These are phyloP conservation scores for Recurvomyces mirabilis DNA, from an alignment of 495 filamentous ascomycete species.

Conservation along the genomic window DNA sequence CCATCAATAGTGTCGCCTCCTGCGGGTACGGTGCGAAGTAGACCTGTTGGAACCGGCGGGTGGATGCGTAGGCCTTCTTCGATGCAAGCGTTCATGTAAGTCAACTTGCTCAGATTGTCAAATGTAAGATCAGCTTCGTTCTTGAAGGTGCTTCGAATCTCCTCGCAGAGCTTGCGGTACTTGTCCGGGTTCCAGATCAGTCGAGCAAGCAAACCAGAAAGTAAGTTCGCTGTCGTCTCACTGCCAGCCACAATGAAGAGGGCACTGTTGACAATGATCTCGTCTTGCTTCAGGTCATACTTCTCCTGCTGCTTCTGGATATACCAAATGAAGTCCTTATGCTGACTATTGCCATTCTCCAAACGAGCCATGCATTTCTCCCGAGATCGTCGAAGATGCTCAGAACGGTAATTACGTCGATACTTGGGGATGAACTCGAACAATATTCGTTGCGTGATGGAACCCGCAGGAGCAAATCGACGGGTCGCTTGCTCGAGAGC, in stretches of 20 bases:
- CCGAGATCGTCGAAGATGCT: slow-evolving; percentile 22
- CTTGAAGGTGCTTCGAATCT: slow-evolving; percentile 22
- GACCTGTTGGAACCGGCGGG: slow-evolving; percentile 37
- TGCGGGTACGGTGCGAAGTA: slow-evolving; percentile 38
- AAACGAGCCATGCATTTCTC: slow-evolving; percentile 26
- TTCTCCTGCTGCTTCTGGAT: slow-evolving; percentile 27
- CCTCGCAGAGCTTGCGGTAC: slow-evolving; percentile 6
- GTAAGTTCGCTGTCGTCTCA: slow-evolving; percentile 27
- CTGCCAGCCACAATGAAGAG: slow-evolving; percentile 31
- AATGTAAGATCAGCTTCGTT: slow-evolving; percentile 22
- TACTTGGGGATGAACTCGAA: slow-evolving; percentile 21
- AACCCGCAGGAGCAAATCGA: slow-evolving; percentile 23
- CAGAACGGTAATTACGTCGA: slow-evolving; percentile 13
- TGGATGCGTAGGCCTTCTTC: slow-evolving; percentile 45
- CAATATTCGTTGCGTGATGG: slow-evolving; percentile 18
- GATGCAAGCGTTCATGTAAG: slow-evolving; percentile 37
- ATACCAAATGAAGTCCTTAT: slow-evolving; percentile 27
- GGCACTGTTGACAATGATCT: slow-evolving; percentile 26
- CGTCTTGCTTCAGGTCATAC: slow-evolving; percentile 23
- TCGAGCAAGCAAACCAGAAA: slow-evolving; percentile 22
- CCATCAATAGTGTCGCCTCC: slow-evolving; percentile 33
- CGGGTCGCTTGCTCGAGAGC: slow-evolving; percentile 19
- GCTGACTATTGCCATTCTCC: slow-evolving; percentile 21
- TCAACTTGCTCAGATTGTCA: slow-evolving; percentile 30
- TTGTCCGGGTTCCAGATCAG: slow-evolving; percentile 21